Evolutionary conservation across 208 protist genomes (phyloP).

Genomic region (Acanthamoeba royreba): DNA sequence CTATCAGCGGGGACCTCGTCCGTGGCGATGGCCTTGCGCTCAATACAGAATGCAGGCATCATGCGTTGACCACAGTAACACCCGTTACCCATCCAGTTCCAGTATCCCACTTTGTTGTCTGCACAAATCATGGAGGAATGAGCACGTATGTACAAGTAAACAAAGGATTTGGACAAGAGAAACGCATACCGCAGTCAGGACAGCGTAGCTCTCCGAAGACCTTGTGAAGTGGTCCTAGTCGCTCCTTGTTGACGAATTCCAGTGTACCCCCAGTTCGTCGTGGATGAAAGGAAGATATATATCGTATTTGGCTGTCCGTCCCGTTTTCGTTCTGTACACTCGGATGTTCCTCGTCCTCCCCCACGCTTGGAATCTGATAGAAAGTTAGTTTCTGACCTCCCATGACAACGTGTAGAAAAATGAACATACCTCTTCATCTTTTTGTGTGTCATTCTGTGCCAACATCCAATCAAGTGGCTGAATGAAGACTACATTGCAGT

Average conservation of each 20-base stretch:
- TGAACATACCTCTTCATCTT: neutral
- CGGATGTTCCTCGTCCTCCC: neutral
- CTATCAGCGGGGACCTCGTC: too few species aligned
- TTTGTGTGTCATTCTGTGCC: neutral
- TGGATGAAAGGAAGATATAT: neutral
- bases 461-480: neutral
- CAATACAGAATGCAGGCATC: neutral
- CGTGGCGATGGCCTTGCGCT: neutral
- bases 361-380: neutral
- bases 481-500: neutral
- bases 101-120: neutral
- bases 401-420: neutral
- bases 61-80: neutral
- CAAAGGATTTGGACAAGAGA: neutral
- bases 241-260: neutral
- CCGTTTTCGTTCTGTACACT: neutral
- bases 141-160: neutral
- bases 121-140: neutral
- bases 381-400: too few species aligned
- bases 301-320: neutral
- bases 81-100: neutral
- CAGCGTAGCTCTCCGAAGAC: neutral
- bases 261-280: neutral
- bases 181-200: neutral
- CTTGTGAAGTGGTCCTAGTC: neutral